phyloP scores from a whole-genome alignment of 345 rosid species.

The Syzygium grande region DNA sequence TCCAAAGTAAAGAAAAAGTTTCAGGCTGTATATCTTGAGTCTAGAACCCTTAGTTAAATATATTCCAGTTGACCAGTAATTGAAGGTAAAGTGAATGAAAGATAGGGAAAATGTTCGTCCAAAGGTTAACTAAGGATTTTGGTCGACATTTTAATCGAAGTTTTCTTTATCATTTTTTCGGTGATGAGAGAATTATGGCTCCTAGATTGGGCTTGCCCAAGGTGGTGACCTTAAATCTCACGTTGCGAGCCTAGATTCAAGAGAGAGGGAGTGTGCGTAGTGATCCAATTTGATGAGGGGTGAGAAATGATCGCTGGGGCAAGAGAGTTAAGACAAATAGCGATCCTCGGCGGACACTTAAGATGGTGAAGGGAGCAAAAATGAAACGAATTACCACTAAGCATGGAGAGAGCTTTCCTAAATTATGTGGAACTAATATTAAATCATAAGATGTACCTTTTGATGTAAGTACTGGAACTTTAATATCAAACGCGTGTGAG shows the following conservation, averaged over 20 bases:
- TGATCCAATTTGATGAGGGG: no score
- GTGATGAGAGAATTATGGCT: no score
- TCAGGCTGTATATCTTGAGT: not conserved
- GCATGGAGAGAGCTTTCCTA: not conserved
- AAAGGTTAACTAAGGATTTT: not conserved
- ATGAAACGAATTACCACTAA: no score
- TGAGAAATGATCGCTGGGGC: not conserved
- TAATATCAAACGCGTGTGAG: not conserved
- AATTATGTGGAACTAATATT: no score
- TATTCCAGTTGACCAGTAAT: not conserved
- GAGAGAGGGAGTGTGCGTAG: no score
- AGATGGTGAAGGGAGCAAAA: not conserved
- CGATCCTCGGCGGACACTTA: not conserved
- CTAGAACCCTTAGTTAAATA: not conserved
- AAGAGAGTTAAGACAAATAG: fast-evolving
- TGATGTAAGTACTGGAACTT: not conserved
- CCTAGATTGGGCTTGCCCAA: no score
- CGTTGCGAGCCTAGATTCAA: no score
- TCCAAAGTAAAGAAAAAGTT: not conserved
- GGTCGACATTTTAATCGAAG: not conserved
- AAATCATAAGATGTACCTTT: not conserved
- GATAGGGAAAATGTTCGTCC: not conserved
- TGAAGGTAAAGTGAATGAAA: not conserved
- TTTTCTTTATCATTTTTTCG: not conserved
- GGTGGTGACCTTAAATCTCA: no score